Evolutionary conservation across 2,329 filamentous ascomycete species (phyloP).

Genomic region (Sordariomycetes sp.): DNA sequence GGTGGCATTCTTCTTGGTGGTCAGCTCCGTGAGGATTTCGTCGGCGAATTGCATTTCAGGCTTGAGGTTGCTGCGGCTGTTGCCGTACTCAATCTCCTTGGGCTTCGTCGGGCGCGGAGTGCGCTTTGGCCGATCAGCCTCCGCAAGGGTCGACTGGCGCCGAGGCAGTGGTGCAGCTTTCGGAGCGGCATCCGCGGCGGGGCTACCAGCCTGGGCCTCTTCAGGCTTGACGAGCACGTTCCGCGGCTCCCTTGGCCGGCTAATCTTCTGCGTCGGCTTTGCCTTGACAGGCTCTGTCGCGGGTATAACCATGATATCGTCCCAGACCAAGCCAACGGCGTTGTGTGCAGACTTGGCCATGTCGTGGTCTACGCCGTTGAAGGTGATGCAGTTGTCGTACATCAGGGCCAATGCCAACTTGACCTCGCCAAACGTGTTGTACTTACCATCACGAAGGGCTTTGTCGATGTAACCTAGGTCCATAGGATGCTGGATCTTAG

Average conservation of each 20-base stretch:
- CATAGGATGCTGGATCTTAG: constrained; percentile 67
- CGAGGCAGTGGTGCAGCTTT: constrained; percentile 31
- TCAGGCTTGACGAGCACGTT: constrained; percentile 10
- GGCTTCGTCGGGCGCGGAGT: constrained; percentile 87
- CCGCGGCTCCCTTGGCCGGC: constrained; percentile 24
- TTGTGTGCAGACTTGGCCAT: constrained; percentile 51
- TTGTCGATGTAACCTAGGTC: constrained; percentile 77
- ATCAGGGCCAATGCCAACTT: constrained; percentile 68
- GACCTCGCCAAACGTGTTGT: constrained; percentile 62
- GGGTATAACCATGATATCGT: constrained; percentile 32
- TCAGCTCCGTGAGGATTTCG: constrained; percentile 67
- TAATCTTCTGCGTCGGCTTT: constrained; percentile 35
- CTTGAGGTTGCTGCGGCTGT: constrained; percentile 79
- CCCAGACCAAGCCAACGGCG: constrained; percentile 48
- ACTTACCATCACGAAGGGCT: constrained; percentile 63
- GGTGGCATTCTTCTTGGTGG: constrained; percentile 60
- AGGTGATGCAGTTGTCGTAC: constrained; percentile 66
- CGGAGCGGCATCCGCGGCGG: constrained; percentile 10
- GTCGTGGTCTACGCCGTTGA: constrained; percentile 73
- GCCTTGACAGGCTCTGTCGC: constrained; percentile 48
- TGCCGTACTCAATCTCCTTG: constrained; percentile 81
- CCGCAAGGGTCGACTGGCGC: constrained; percentile 70
- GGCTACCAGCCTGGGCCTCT: constrained; percentile 11
- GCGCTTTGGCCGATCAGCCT: constrained; percentile 77
- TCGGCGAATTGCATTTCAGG: constrained; percentile 88